phyloP scores from a whole-genome alignment of 1,284 basidiomycete genomes.

The Ustilago curta region DNA sequence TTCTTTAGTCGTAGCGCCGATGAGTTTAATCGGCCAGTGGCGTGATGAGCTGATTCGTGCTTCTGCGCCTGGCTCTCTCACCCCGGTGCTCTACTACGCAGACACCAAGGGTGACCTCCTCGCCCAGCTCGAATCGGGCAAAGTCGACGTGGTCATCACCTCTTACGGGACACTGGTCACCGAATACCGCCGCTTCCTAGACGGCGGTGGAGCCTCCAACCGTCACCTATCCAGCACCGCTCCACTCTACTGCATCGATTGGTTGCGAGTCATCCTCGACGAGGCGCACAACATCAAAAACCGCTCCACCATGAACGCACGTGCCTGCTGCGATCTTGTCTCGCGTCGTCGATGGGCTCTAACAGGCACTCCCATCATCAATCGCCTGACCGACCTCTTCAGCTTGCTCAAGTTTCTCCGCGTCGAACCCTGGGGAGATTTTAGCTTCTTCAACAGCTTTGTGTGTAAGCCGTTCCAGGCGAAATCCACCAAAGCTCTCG shows the following conservation, averaged over 20 bases:
- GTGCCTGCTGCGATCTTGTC: conserved; percentile 86
- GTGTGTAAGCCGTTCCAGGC: conserved; percentile 66
- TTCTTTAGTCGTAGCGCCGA: conserved; percentile 92
- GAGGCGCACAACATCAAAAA: conserved; percentile 97
- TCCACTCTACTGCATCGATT: conserved; percentile 62
- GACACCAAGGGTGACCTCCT: conserved; percentile 82
- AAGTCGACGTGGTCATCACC: conserved; percentile 82
- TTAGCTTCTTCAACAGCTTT: conserved; percentile 67
- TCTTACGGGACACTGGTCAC: conserved; percentile 77
- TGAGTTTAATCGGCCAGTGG: conserved; percentile 92
- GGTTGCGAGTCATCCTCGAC: conserved; percentile 72
- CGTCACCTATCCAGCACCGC: conserved; percentile 32
- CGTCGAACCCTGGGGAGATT: conserved; percentile 83
- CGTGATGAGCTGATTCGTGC: conserved; percentile 81
- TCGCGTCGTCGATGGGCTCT: conserved; percentile 89
- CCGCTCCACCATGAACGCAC: conserved; percentile 86
- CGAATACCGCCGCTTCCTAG: conserved; percentile 60
- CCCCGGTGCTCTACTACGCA: conserved; percentile 79
- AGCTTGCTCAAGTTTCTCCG: conserved; percentile 76
- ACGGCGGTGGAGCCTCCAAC: conserved; percentile 39
- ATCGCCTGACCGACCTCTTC: conserved; percentile 87
- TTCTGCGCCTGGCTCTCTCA: conserved; percentile 73
- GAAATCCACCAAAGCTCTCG: conserved; percentile 62
- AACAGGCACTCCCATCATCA: conserved; percentile 95
- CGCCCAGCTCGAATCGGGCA: conserved; percentile 73